These are phyloP conservation scores for Vitis hybrid DNA, from an alignment of 177 flowering plant genomes.

Conservation along the genomic window DNA sequence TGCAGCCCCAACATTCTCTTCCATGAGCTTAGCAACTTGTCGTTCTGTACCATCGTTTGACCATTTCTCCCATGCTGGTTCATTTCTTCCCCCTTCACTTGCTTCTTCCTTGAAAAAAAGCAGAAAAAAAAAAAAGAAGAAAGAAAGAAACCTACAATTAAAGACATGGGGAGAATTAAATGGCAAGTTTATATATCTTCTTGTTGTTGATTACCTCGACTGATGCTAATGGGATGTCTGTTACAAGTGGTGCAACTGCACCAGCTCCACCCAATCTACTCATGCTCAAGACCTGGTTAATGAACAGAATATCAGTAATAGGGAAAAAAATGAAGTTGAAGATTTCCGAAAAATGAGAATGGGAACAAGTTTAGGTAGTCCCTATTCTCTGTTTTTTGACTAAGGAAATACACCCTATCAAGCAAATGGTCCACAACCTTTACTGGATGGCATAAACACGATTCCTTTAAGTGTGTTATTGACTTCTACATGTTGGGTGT, in stretches of 20 bases:
- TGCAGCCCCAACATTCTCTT: constrained; percentile 79
- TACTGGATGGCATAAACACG: background rate
- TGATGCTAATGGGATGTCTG: constrained; percentile 81
- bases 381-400: background rate
- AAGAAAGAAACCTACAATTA: background rate
- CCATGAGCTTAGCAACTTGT: constrained; percentile 84
- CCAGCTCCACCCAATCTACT: constrained; percentile 97
- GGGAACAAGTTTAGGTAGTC: background rate
- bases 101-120: constrained; percentile 38
- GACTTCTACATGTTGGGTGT: too few relatives aligned
- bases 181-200: background rate
- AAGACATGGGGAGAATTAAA: background rate
- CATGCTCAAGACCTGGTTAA: constrained; percentile 91
- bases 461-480: background rate
- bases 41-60: constrained; percentile 70
- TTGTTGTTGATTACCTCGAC: constrained; percentile 59
- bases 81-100: constrained; percentile 48
- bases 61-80: constrained; percentile 78
- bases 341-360: background rate
- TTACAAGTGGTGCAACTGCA: constrained; percentile 92
- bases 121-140: background rate
- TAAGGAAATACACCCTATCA: background rate
- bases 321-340: background rate
- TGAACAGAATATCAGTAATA: background rate
- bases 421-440: background rate